Conservation (phyloP, 2,329 filamentous ascomycete species). For the Mariannaea elegans region DNA sequence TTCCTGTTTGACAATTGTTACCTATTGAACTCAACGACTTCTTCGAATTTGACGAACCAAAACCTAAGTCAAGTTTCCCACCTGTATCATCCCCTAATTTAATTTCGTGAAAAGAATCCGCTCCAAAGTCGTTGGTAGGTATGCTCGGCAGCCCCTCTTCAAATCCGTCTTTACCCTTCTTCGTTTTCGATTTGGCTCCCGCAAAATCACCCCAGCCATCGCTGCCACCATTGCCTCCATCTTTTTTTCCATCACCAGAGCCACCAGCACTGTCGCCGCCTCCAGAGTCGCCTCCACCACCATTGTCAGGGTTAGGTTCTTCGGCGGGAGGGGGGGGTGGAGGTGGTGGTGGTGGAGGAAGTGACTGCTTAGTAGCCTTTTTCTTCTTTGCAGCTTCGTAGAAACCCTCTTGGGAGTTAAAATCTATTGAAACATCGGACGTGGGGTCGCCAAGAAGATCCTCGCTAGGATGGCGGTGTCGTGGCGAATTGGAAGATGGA, state of each 20-base stretch:
- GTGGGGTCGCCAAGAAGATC: constrained; percentile 58
- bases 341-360: constrained; percentile 43
- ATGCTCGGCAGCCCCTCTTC: constrained; percentile 41
- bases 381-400: constrained; percentile 65
- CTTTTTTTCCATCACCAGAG: constrained; percentile 43
- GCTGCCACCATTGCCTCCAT: constrained; percentile 44
- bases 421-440: constrained; percentile 61
- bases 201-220: constrained; percentile 45
- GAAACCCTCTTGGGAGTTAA: constrained; percentile 63
- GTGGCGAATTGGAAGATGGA: constrained; percentile 32
- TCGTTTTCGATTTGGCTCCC: constrained; percentile 50
- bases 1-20: constrained; percentile 66
- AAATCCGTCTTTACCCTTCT: constrained; percentile 52
- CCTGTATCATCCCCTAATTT: constrained; percentile 67
- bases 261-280: constrained; percentile 48
- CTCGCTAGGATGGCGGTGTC: constrained; percentile 36
- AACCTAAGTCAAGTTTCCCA: constrained; percentile 65
- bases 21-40: constrained; percentile 66
- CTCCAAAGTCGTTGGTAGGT: constrained; percentile 53
- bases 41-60: constrained; percentile 58
- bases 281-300: constrained; percentile 47
- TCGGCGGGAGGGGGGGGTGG: constrained; percentile 37
- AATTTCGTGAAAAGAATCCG: constrained; percentile 71
- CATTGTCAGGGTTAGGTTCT: constrained; percentile 35
- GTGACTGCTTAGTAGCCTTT: constrained; percentile 57